These are phyloP conservation scores for Tothia fuscella DNA, from an alignment of 2,329 filamentous ascomycete species.

Conservation along the genomic window DNA sequence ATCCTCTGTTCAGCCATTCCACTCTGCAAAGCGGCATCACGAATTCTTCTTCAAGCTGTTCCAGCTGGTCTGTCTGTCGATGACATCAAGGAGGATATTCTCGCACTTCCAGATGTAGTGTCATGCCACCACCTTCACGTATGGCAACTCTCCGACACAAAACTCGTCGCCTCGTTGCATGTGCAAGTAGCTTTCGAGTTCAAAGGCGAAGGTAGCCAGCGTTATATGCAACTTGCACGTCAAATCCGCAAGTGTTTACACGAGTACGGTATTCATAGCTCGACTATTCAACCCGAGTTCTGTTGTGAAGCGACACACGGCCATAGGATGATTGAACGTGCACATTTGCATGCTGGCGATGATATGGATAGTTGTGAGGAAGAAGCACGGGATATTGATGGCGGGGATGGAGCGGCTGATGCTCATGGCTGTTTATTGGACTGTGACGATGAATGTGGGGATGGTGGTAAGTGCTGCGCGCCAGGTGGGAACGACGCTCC, in stretches of 20 bases:
- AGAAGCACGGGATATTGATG: slow-evolving; percentile 15
- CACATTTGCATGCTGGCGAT: slow-evolving; percentile 2
- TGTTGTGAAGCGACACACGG: slow-evolving; percentile 33
- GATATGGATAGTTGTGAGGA: slow-evolving; percentile 1
- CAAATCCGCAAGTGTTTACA: slow-evolving; percentile 81
- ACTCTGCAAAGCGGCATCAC: slow-evolving; percentile 65
- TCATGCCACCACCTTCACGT: slow-evolving; percentile 95
- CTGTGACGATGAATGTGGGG: slow-evolving; percentile 31
- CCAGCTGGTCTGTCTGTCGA: slow-evolving; percentile 78
- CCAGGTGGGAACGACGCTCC: slow-evolving; percentile 15
- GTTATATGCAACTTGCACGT: slow-evolving; percentile 83
- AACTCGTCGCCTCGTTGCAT: slow-evolving; percentile 85
- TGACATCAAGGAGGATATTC: slow-evolving; percentile 86
- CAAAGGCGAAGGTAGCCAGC: slow-evolving; percentile 60
- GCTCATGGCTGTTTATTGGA: slow-evolving; percentile 28
- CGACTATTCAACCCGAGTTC: slow-evolving; percentile 92
- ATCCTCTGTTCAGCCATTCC: slow-evolving; percentile 64
- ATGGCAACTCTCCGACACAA: slow-evolving; percentile 93
- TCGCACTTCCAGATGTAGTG: slow-evolving; percentile 69
- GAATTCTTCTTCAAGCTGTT: slow-evolving; percentile 88
- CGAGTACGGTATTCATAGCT: slow-evolving; percentile 90
- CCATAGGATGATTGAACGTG: slow-evolving; percentile 20
- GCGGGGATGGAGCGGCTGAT: slow-evolving; percentile 1
- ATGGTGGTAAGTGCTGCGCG: slow-evolving; percentile 29
- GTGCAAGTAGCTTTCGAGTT: slow-evolving; percentile 87